Evolutionary conservation across 179 eudicot genomes (phyloP), one percentile per base, ranked within the genome.

Genomic region (Amaranthus tricolor): DNA sequence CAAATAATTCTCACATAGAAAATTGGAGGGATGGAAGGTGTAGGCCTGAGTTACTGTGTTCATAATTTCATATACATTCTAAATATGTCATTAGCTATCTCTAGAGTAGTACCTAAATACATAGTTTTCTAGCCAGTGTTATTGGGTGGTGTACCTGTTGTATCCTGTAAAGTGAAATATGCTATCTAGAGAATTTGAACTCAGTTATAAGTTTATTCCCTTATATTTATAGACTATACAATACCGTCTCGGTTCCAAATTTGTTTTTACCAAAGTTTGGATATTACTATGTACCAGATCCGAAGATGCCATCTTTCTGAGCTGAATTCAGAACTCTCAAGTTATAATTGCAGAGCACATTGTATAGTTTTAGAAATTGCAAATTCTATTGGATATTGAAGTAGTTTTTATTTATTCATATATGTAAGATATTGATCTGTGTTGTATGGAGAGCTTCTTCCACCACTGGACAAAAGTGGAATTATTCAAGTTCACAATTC

Each of bases 391-490:
- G n/a, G n/a, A n/a, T n/a, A n/a, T n/a, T n/a, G 58, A 5, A 21
- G 72, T 53, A 3, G 52, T 76, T 6, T 5, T 21, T 66, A 43
- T 52, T 75, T 66, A 69, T 61, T 61, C 72, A 20, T 65, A 43
- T 45, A 89, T 73, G 81, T 94, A 85, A 51, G 97, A 91, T 63
- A 53, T 68, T 12, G 62, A 63, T 74, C 63, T 75, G 68, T 90
- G 91, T 50, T 87, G 85, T 47, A 66, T 50, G n/a, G 96, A 92
- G 62, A 90, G 88, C 52, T 66, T 77, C 64, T 83, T 89, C 98
- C 98, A 94, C 98, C 98, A 92, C 77, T 84, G 82, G 68, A 78
- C 78, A 74, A 90, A 92, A 52, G 94, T 90, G 47, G 97, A 88
- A 60, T 78, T 86, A 11, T 84, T 78, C 71, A 91, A 83, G 72